These are phyloP conservation scores for Onygenales sp. DNA, from an alignment of 2,329 filamentous ascomycete genomes.

Conservation along the genomic window DNA sequence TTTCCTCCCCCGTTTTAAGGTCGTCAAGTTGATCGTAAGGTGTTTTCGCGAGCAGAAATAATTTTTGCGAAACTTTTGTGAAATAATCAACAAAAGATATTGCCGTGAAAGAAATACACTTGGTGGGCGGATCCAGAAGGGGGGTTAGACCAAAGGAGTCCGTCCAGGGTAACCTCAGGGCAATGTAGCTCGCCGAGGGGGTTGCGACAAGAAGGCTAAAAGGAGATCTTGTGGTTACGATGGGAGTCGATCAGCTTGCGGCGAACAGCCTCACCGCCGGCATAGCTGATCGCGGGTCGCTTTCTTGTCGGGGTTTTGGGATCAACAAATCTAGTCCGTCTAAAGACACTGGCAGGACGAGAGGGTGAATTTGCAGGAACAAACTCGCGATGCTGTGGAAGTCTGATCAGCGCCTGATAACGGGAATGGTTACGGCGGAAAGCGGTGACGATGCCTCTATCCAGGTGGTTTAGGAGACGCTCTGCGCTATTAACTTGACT, in stretches of 20 bases:
- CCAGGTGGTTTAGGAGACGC: constrained; percentile 56
- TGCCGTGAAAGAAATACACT: neutral
- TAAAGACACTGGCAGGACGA: constrained; percentile 33
- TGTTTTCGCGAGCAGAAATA: neutral
- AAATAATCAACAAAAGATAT: neutral
- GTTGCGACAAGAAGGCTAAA: constrained; percentile 14
- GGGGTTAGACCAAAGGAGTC: neutral
- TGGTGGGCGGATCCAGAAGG: neutral
- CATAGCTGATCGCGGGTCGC: constrained; percentile 27
- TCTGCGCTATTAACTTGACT: constrained; percentile 23
- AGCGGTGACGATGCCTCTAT: constrained; percentile 63
- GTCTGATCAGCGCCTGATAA: constrained; percentile 40
- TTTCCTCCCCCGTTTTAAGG: no score
- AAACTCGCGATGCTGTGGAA: constrained; percentile 37
- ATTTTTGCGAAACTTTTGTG: neutral
- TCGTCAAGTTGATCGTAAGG: neutral
- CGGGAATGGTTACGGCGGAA: constrained; percentile 56
- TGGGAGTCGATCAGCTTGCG: constrained; percentile 36
- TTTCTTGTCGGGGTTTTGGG: constrained; percentile 32
- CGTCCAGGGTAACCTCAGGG: neutral
- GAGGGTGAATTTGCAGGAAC: constrained; percentile 36
- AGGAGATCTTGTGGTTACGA: constrained; percentile 28
- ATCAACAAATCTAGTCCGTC: constrained; percentile 30
- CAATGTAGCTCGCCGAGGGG: neutral
- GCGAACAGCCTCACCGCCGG: constrained; percentile 32